These are phyloP conservation scores for Aegilops longissima DNA, from an alignment of 176 grass and related monocot genomes.

Conservation along the genomic window DNA sequence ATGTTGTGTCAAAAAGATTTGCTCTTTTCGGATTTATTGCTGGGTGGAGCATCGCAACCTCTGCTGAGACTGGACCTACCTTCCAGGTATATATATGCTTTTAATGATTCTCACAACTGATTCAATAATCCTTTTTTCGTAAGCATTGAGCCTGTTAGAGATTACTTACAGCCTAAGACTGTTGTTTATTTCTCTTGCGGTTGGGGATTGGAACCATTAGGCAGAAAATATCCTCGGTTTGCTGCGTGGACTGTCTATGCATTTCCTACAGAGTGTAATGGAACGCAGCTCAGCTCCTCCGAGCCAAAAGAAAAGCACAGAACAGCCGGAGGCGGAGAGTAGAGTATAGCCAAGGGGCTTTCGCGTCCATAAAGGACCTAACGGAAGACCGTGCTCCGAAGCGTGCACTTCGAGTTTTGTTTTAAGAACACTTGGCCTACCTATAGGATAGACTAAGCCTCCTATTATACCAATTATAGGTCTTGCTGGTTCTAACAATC, in stretches of 20 bases:
- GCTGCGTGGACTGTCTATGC: too few relatives aligned
- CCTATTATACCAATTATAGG: background rate
- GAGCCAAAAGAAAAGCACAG: too few relatives aligned
- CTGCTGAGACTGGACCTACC: slow-evolving; percentile 75
- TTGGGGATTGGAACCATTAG: background rate
- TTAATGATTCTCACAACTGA: background rate
- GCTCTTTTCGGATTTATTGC: slow-evolving; percentile 78
- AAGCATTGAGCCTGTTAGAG: background rate
- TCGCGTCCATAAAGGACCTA: too few relatives aligned
- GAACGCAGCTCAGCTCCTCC: too few relatives aligned
- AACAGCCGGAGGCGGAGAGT: too few relatives aligned
- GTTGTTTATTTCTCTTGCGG: background rate
- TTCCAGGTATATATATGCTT: slow-evolving; percentile 67
- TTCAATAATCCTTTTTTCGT: background rate
- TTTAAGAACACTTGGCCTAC: background rate
- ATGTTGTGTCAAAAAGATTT: slow-evolving; percentile 56
- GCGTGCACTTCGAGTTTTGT: too few relatives aligned
- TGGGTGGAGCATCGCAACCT: slow-evolving; percentile 89
- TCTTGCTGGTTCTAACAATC: background rate
- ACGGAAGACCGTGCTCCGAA: too few relatives aligned
- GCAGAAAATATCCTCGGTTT: background rate
- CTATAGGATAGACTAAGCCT: background rate
- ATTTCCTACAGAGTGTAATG: too few relatives aligned
- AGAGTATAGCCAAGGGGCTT: too few relatives aligned
- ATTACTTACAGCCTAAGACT: background rate